phyloP scores from a whole-genome alignment of 805 yeast genomes.

The Blastobotrys muscicola region DNA sequence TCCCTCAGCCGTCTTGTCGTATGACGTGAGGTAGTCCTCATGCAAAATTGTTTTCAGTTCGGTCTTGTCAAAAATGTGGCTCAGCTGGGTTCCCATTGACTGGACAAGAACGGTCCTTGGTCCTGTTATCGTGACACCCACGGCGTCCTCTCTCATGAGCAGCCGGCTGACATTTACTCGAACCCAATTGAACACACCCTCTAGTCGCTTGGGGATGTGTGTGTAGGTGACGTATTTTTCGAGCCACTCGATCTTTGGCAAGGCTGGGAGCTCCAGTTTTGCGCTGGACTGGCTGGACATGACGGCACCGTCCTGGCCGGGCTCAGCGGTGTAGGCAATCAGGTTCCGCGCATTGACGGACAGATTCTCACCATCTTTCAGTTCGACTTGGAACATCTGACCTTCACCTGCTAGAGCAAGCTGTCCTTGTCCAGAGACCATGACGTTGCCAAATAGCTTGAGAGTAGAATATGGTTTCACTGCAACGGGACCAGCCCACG shows the following conservation, averaged over 20 bases:
- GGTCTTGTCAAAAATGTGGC: constrained; percentile 19
- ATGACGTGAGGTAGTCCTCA: not conserved
- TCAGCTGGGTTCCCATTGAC: constrained; percentile 17
- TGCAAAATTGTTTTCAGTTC: constrained; percentile 15
- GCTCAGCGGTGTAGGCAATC: constrained; percentile 30
- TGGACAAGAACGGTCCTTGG: constrained; percentile 25
- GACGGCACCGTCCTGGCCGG: constrained; percentile 8
- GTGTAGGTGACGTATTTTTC: constrained; percentile 1
- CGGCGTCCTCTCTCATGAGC: constrained; percentile 21
- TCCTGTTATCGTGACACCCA: constrained; percentile 19
- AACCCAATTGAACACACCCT: constrained; percentile 5
- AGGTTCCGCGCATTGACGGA: constrained; percentile 32
- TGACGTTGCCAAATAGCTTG: constrained; percentile 24
- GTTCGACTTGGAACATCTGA: constrained; percentile 31
- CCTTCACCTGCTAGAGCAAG: constrained; percentile 34
- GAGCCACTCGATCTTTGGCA: constrained; percentile 1
- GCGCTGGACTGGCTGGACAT: constrained; percentile 12
- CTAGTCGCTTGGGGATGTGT: constrained; percentile 3
- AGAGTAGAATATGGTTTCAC: constrained; percentile 18
- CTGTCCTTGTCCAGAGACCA: constrained; percentile 25
- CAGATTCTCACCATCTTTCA: constrained; percentile 31
- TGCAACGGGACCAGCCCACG: constrained; percentile 32
- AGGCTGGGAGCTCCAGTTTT: constrained; percentile 12
- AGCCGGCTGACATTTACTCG: constrained; percentile 11
- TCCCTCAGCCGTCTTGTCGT: too few relatives aligned